Evolutionary conservation across 805 yeast species (phyloP).

Genomic region (Candida yuanshanica): DNA sequence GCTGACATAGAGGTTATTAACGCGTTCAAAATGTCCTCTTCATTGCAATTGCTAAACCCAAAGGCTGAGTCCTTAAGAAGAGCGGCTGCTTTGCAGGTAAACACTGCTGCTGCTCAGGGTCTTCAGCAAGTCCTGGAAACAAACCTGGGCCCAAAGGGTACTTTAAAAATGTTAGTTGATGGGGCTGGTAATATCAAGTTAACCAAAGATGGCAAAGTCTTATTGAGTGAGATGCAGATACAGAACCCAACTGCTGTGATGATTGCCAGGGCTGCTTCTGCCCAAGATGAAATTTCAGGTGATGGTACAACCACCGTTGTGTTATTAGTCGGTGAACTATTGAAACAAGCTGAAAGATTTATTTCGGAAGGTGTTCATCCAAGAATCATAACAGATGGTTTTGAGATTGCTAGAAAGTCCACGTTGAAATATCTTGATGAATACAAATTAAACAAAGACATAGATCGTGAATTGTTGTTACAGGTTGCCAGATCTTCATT

Average conservation of each 20-base stretch:
- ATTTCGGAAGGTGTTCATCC: slow-evolving; percentile 95
- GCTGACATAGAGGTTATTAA: not conserved
- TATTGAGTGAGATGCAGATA: slow-evolving; percentile 94
- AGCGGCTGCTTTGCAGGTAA: slow-evolving; percentile 91
- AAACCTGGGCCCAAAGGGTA: slow-evolving; percentile 95
- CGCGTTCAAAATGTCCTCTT: slow-evolving; percentile 53
- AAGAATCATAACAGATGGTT: slow-evolving; percentile 89
- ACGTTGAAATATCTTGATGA: slow-evolving; percentile 62
- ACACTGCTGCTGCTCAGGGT: slow-evolving; percentile 95
- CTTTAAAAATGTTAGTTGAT: slow-evolving; percentile 92
- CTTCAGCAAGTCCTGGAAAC: slow-evolving; percentile 87
- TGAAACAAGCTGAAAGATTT: slow-evolving; percentile 91
- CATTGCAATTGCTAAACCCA: slow-evolving; percentile 87
- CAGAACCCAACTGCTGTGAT: slow-evolving; percentile 85
- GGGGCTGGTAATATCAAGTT: slow-evolving; percentile 94
- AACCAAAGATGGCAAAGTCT: slow-evolving; percentile 95
- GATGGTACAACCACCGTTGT: slow-evolving; percentile 98
- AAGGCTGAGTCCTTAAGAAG: slow-evolving; percentile 97
- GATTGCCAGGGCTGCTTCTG: slow-evolving; percentile 96
- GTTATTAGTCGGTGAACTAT: slow-evolving; percentile 85
- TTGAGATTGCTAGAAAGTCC: slow-evolving; percentile 81
- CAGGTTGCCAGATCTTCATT: slow-evolving; percentile 91
- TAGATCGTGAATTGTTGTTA: slow-evolving; percentile 81
- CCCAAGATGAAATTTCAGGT: slow-evolving; percentile 99
- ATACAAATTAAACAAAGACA: slow-evolving; percentile 45